These are phyloP conservation scores for Phytophthora crassamura DNA, from an alignment of 352 stramenopile species.

Conservation along the genomic window DNA sequence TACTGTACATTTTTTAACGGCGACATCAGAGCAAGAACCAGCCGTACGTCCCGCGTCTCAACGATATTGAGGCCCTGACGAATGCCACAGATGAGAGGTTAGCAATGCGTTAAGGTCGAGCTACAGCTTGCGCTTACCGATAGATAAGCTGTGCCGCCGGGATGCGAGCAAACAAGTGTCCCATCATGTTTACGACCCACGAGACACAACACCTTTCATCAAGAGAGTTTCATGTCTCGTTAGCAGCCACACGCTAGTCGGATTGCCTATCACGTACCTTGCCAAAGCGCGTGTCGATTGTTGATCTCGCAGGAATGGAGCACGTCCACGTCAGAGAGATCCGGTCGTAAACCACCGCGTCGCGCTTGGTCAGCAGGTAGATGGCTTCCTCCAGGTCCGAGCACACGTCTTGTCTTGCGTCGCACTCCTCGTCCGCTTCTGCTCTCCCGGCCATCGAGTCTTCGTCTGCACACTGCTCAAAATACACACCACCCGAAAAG, in stretches of 20 bases:
- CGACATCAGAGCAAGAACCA: not conserved
- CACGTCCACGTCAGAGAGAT: conserved; percentile 47
- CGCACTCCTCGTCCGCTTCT: conserved; percentile 3
- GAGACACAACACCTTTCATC: conserved; percentile 41
- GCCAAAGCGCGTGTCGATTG: conserved; percentile 60
- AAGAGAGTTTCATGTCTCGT: not conserved
- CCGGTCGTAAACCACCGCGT: conserved; percentile 63
- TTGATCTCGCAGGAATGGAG: conserved; percentile 44
- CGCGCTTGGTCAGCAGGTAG: conserved; percentile 47
- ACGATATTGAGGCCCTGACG: conserved; percentile 46
- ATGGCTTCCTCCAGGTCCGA: conserved; percentile 65
- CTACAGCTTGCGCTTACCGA: conserved; percentile 35
- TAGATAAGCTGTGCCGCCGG: conserved; percentile 49
- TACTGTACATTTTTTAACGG: too few relatives aligned
- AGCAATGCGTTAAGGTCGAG: not conserved
- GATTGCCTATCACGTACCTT: conserved; percentile 34
- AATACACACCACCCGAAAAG: conserved; percentile 22
- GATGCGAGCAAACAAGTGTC: conserved; percentile 59
- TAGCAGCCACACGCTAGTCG: not conserved
- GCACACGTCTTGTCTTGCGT: conserved; percentile 12
- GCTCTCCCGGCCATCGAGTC: conserved; percentile 6
- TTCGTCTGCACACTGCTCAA: conserved; percentile 7
- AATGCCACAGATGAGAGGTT: not conserved
- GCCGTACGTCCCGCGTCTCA: conserved; percentile 40
- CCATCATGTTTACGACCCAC: conserved; percentile 57